Evolutionary conservation across 139 green algal genomes (phyloP).

Genomic region (Spirogloea muscicola): DNA sequence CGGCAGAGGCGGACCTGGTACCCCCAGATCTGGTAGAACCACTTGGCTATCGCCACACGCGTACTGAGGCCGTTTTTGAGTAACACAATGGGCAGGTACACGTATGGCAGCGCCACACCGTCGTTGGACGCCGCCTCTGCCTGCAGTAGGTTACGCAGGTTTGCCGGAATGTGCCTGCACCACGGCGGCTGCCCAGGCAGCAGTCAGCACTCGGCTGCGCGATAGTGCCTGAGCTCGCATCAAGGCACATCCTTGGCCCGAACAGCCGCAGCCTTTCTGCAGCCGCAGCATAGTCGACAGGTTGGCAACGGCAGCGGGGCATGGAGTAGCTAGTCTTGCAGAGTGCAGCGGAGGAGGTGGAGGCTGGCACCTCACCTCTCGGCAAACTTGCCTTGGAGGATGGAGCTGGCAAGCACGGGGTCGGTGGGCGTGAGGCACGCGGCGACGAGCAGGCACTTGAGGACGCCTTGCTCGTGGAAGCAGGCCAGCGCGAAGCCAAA

Average conservation of each 20-base stretch:
- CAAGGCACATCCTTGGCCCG: too few relatives aligned
- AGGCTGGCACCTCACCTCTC: too few relatives aligned
- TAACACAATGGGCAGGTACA: slow-evolving; percentile 11
- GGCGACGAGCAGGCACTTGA: slow-evolving; percentile 21
- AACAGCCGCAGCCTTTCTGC: too few relatives aligned
- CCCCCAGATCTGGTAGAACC: background rate
- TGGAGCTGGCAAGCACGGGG: slow-evolving; percentile 20
- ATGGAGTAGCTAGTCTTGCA: too few relatives aligned
- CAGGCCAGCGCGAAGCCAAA: slow-evolving; percentile 12
- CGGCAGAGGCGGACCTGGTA: background rate
- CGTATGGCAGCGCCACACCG: slow-evolving; percentile 20
- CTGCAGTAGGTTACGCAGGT: slow-evolving; percentile 12
- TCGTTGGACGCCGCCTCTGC: slow-evolving; percentile 24
- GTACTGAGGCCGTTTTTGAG: background rate
- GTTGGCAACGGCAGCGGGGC: too few relatives aligned
- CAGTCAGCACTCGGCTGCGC: too few relatives aligned
- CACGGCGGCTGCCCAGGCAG: too few relatives aligned
- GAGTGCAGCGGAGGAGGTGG: too few relatives aligned
- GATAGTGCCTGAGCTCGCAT: too few relatives aligned
- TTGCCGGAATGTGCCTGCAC: slow-evolving; percentile 22
- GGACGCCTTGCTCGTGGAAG: background rate
- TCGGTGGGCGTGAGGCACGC: slow-evolving; percentile 36
- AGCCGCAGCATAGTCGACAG: too few relatives aligned
- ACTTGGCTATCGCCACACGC: too few relatives aligned
- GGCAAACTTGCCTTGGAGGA: slow-evolving; percentile 30